Evolutionary conservation across 2,329 filamentous ascomycete species (phyloP).

Genomic region (Monosporascus sp.): DNA sequence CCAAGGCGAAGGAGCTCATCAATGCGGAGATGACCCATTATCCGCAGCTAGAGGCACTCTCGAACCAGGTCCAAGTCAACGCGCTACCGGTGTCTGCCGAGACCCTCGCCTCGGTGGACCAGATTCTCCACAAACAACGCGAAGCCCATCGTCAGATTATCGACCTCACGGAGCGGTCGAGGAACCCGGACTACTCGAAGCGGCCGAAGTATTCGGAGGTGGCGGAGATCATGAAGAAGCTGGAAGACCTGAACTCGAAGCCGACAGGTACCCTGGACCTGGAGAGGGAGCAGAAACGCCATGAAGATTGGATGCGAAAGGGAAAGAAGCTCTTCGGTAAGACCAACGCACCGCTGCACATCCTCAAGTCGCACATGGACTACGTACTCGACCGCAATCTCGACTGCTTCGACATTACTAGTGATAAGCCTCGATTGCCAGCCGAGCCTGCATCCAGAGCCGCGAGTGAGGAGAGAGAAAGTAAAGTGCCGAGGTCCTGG

Average conservation of each 20-base stretch:
- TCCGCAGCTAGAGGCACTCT: slow-evolving; percentile 87
- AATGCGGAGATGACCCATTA: slow-evolving; percentile 89
- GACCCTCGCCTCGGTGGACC: slow-evolving; percentile 77
- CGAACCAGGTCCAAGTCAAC: slow-evolving; percentile 66
- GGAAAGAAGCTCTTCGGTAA: slow-evolving; percentile 98
- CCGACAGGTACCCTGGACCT: slow-evolving; percentile 86
- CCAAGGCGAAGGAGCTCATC: slow-evolving; percentile 88
- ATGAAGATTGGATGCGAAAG: slow-evolving; percentile 98
- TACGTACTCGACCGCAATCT: slow-evolving; percentile 85
- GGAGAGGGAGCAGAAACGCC: slow-evolving; percentile 87
- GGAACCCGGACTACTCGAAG: slow-evolving; percentile 66
- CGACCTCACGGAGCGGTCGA: slow-evolving; percentile 72
- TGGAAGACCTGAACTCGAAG: slow-evolving; percentile 88
- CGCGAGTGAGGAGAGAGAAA: slow-evolving; percentile 49
- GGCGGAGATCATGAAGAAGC: slow-evolving; percentile 78
- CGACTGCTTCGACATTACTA: slow-evolving; percentile 81
- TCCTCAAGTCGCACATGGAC: slow-evolving; percentile 89
- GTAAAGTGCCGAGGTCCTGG: slow-evolving; percentile 46
- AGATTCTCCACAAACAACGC: slow-evolving; percentile 90
- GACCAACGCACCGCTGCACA: slow-evolving; percentile 93
- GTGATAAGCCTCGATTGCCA: slow-evolving; percentile 80
- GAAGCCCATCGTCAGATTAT: slow-evolving; percentile 88
- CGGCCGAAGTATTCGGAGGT: slow-evolving; percentile 86
- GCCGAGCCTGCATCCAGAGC: slow-evolving; percentile 90
- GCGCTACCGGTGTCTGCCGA: slow-evolving; percentile 75